These are phyloP conservation scores for Straminergon stramineum DNA, from an alignment of 225 moss, liverwort and hornwort genomes.

Conservation along the genomic window DNA sequence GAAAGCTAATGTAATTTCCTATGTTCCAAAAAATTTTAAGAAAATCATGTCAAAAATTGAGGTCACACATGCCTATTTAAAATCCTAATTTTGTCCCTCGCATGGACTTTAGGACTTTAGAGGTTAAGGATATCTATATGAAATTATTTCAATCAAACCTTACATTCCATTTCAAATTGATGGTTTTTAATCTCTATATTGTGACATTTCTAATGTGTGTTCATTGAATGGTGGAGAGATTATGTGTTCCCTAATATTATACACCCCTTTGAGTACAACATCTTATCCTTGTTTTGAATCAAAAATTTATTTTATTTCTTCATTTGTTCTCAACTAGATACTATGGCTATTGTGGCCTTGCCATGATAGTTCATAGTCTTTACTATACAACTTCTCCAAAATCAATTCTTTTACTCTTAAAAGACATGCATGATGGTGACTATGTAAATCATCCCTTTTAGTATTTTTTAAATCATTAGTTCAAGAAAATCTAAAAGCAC, in stretches of 20 bases:
- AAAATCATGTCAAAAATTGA: too few relatives aligned
- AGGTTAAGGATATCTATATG: background rate
- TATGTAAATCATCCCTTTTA: too few relatives aligned
- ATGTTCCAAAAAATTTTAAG: too few relatives aligned
- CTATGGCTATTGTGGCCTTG: background rate
- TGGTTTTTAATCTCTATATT: background rate
- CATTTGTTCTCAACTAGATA: background rate
- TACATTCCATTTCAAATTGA: background rate
- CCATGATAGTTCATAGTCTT: background rate
- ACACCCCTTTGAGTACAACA: rapidly evolving
- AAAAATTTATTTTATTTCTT: background rate
- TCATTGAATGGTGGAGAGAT: background rate
- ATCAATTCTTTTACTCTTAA: background rate
- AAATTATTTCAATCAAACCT: rapidly evolving
- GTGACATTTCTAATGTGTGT: background rate
- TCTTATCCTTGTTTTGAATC: too few relatives aligned
- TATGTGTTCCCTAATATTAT: background rate
- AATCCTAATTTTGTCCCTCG: too few relatives aligned
- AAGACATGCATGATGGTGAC: too few relatives aligned
- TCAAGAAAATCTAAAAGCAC: too few relatives aligned
- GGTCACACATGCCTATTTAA: too few relatives aligned
- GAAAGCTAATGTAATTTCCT: too few relatives aligned
- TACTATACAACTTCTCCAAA: background rate
- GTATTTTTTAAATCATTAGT: too few relatives aligned
- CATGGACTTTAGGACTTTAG: too few relatives aligned